These are phyloP conservation scores for Acer yangbiense DNA, from an alignment of 345 rosid species.

Conservation along the genomic window DNA sequence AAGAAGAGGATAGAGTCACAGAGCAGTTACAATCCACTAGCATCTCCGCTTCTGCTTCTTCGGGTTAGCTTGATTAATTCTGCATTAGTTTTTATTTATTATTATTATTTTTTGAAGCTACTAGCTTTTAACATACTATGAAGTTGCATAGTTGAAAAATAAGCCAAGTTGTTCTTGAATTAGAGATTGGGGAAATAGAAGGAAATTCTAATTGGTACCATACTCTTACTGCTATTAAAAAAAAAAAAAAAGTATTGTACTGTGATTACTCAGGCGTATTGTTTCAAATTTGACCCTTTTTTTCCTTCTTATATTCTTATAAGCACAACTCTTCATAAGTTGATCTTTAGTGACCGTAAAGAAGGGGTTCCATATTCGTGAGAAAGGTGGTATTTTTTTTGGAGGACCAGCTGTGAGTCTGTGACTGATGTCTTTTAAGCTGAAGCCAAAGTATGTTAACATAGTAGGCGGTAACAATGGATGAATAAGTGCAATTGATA, in stretches of 20 bases:
- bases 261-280: neutral
- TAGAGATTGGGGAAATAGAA: neutral
- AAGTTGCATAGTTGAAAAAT: neutral
- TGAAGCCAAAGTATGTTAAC: neutral
- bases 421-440: neutral
- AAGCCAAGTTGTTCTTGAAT: neutral
- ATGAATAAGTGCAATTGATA: too few species aligned
- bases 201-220: neutral
- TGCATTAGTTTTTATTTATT: neutral
- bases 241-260: neutral
- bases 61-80: constrained; percentile 12
- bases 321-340: neutral
- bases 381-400: neutral
- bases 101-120: neutral
- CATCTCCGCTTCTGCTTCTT: constrained; percentile 29
- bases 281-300: neutral
- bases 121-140: neutral
- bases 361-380: neutral
- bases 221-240: neutral
- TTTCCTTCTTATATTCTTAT: neutral
- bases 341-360: neutral
- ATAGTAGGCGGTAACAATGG: too few species aligned
- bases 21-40: constrained; percentile 35
- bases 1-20: constrained; percentile 34
- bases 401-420: neutral